phyloP scores from a whole-genome alignment of 176 grass and related monocot genomes.

The Canna indica region DNA sequence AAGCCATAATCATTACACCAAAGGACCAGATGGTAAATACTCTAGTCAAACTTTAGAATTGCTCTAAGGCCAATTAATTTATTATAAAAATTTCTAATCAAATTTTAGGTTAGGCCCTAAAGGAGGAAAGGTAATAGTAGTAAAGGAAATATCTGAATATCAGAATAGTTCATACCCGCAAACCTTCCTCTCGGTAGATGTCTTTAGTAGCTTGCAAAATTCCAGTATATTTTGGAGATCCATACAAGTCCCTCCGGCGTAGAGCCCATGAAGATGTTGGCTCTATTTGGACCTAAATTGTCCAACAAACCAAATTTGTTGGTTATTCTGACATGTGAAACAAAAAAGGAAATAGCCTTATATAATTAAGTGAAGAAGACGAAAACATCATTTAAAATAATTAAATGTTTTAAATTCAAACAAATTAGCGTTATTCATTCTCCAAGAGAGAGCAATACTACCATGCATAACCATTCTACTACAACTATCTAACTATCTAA shows the following conservation, averaged over 20 bases:
- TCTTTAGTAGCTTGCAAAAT: slow-evolving; percentile 80
- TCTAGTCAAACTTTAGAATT: background rate
- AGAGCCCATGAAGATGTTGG: slow-evolving; percentile 65
- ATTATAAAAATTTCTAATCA: background rate
- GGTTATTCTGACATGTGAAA: background rate
- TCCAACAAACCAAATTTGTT: background rate
- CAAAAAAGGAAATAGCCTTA: background rate
- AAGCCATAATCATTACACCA: too few relatives aligned
- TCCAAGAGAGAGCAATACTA: background rate
- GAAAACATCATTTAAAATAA: background rate
- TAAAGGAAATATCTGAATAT: background rate
- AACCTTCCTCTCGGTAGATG: slow-evolving; percentile 99
- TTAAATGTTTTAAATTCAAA: background rate
- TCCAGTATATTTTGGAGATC: slow-evolving; percentile 83
- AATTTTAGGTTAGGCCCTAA: background rate
- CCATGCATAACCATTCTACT: too few relatives aligned
- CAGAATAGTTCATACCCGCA: slow-evolving; percentile 50
- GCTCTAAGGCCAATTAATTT: background rate
- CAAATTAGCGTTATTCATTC: background rate
- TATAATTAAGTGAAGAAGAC: background rate
- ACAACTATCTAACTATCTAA: too few relatives aligned
- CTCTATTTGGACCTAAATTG: slow-evolving; percentile 81
- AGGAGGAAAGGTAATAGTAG: background rate
- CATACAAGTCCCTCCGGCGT: slow-evolving; percentile 39
- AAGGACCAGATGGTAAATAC: background rate